Conservation (phyloP, 1,139 yeast genomes). For the Saccharomyces pastorianus region DNA sequence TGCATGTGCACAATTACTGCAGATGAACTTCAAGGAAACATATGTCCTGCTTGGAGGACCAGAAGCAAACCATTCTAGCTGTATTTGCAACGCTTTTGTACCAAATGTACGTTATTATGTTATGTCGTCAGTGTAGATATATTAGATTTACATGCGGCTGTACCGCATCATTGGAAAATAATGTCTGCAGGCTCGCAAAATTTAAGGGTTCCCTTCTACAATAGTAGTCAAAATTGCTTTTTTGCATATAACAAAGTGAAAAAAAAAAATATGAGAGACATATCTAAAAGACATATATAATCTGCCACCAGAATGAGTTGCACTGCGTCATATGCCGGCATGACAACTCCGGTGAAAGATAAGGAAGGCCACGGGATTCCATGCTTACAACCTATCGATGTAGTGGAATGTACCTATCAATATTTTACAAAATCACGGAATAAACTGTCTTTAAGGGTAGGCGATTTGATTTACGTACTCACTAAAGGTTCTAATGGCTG, state of each 20-base stretch:
- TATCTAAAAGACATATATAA: neutral
- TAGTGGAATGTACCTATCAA: constrained; percentile 12
- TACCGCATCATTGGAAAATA: neutral
- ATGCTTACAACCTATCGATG: constrained; percentile 9
- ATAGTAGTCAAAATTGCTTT: neutral
- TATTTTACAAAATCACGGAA: neutral
- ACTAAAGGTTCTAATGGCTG: constrained; percentile 52
- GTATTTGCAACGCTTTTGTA: neutral
- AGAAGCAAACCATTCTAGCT: neutral
- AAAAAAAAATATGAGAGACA: neutral
- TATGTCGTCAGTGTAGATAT: neutral
- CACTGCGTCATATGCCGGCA: neutral
- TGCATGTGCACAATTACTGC: neutral
- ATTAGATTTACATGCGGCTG: neutral
- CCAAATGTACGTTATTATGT: neutral
- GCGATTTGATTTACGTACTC: constrained; percentile 33
- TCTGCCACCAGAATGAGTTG: neutral
- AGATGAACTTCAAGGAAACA: neutral
- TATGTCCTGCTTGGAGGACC: neutral
- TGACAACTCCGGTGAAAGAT: neutral
- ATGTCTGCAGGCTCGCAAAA: neutral
- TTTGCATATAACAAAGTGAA: neutral
- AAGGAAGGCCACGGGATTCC: neutral
- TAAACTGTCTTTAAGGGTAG: constrained; percentile 14
- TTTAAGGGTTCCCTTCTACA: neutral